Percentiles rank a stretch among this genome's conserved stretches.
Conservation (phyloP, 306 rosid species). For the Ormosia semicastrata region DNA sequence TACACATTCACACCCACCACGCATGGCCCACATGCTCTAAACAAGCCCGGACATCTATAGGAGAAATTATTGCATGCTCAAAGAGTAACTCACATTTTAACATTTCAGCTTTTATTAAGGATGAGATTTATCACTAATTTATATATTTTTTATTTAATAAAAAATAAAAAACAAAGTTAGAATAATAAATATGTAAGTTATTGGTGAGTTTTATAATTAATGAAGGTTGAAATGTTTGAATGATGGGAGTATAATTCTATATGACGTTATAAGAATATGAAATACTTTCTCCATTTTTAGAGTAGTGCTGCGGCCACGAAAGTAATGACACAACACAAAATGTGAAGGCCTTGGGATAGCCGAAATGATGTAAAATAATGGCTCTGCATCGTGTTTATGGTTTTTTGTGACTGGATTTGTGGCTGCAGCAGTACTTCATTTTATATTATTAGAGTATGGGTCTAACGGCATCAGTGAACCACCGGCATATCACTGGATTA, state of each 20-base stretch:
- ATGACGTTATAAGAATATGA: no score
- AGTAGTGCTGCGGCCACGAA: neutral
- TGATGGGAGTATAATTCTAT: no score
- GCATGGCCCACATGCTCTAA: neutral
- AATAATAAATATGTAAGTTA: no score
- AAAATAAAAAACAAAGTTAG: no score
- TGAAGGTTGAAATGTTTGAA: no score
- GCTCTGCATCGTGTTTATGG: neutral
- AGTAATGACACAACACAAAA: neutral
- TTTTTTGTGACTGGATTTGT: neutral
- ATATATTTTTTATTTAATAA: no score
- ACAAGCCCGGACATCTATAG: neutral
- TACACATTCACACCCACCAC: neutral
- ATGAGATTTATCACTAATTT: no score
- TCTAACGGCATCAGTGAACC: neutral
- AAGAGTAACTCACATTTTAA: no score
- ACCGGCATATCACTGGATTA: neutral
- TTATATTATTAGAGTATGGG: neutral
- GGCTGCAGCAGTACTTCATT: neutral
- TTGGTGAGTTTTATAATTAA: no score
- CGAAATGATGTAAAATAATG: neutral
- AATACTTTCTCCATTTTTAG: neutral
- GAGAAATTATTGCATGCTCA: no score
- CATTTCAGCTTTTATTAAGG: no score
- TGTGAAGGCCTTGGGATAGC: neutral